These are phyloP conservation scores for Solanum appendiculatum DNA, from an alignment of 257 asterid genomes.

Conservation along the genomic window DNA sequence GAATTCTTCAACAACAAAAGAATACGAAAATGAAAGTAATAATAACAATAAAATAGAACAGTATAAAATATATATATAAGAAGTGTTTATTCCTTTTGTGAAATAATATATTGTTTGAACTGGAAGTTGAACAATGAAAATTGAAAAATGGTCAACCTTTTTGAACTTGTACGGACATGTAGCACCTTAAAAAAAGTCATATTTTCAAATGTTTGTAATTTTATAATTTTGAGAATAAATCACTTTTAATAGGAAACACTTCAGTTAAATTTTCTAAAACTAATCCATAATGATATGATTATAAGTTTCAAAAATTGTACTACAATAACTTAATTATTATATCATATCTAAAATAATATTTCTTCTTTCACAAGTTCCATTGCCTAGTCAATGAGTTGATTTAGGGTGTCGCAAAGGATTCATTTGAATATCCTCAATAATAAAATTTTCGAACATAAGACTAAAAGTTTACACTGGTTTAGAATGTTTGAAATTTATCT, in stretches of 20 bases:
- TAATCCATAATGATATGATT: too few species aligned
- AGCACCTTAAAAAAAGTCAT: not conserved
- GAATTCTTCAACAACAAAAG: not conserved
- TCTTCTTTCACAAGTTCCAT: not conserved
- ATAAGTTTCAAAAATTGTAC: too few species aligned
- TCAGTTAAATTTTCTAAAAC: fast-evolving
- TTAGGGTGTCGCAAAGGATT: not conserved
- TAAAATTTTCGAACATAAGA: too few species aligned
- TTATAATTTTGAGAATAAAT: not conserved
- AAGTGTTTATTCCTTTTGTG: not conserved
- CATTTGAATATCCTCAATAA: fast-evolving
- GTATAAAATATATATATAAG: too few species aligned
- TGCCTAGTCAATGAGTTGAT: not conserved
- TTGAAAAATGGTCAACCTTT: not conserved
- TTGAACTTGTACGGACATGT: not conserved
- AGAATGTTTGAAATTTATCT: too few species aligned
- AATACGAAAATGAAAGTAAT: not conserved
- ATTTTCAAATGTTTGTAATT: not conserved
- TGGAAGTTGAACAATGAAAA: not conserved
- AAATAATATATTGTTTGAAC: not conserved
- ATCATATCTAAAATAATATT: not conserved
- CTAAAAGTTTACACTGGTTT: too few species aligned
- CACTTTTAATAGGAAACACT: too few species aligned
- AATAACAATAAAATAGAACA: not conserved
- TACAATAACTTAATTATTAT: not conserved